Base-by-base conservation (phyloP, 306 rosid genomes). In the Prunus mira region DNA sequence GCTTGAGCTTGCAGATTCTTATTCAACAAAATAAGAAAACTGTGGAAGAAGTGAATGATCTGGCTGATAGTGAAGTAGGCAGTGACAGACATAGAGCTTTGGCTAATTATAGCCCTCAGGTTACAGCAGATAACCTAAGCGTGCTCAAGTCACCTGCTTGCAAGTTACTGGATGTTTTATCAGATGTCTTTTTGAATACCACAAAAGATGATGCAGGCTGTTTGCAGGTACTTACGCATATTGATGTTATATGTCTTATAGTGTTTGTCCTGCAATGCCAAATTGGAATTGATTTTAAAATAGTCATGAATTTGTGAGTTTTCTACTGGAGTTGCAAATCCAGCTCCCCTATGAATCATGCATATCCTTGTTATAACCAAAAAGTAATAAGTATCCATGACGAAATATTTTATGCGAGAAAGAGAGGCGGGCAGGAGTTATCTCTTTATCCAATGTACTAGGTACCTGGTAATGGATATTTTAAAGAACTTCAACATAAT, bases 1-100 rank as follows among this genome's bases (percentile, higher is more conserved):
- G 98, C 85, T 73, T 87, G 55, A 88, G 98, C 80, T 83, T 95
- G 88, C 93, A 88, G 81, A 88, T 87, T 81, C 93, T 95, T 68
- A 81, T 95, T 80, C 89, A 87, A 30, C 98, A 95, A 80, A 95
- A 95, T 73, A 95, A 89, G 83, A 88, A 76, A 71, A 82, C 75
- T 76, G 50, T 66, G 54, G 93, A 86, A 69, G 87, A 82, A 63
- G 78, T 71, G 60, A 76, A 51, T 80, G 88, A 73, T 65, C 69
- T 49, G 76, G 78, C 71, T 55, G 54, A 41, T 79, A 43, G 54
- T 69, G 91, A 69, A 76, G 79, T 70, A 68, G 87, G 76, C 65
- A 38, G 58, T 69, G 74, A 52, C 43, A 55, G 80, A 63, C 83
- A 83, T 81, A 87, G 76, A 78, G 84, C 82, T 12, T 57, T 79